These are phyloP conservation scores for Austroboletus niveus DNA, from an alignment of 1,284 basidiomycete species.

Conservation along the genomic window DNA sequence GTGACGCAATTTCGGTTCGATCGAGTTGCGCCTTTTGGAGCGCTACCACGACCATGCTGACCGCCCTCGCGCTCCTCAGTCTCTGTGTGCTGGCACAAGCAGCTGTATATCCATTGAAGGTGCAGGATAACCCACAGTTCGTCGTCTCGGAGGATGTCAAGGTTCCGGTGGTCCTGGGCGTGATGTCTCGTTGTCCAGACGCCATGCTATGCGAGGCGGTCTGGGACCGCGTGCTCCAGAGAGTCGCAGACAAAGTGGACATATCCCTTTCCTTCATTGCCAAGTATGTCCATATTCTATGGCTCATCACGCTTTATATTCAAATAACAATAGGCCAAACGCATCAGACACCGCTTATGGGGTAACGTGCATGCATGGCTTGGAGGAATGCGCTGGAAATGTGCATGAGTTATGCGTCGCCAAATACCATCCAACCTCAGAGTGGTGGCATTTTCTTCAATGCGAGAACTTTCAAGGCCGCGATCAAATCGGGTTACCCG, in stretches of 20 bases:
- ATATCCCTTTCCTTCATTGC: slow-evolving; percentile 73
- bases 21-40: slow-evolving; percentile 8
- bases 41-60: slow-evolving; percentile 26
- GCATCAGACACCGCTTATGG: slow-evolving; percentile 65
- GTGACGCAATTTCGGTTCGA: slow-evolving; percentile 24
- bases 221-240: slow-evolving; percentile 70
- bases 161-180: slow-evolving; percentile 61
- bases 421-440: slow-evolving; percentile 49
- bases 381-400: slow-evolving; percentile 82
- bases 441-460: slow-evolving; percentile 73
- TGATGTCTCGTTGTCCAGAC: slow-evolving; percentile 80
- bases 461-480: slow-evolving; percentile 76
- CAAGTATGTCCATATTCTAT: slow-evolving; percentile 41
- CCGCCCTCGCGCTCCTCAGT: slow-evolving; percentile 18
- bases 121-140: slow-evolving; percentile 27
- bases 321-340: slow-evolving; percentile 51
- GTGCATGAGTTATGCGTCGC: slow-evolving; percentile 80
- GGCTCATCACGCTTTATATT: slow-evolving; percentile 9
- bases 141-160: slow-evolving; percentile 38
- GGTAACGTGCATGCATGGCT: slow-evolving; percentile 76
- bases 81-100: slow-evolving; percentile 17
- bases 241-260: slow-evolving; percentile 65
- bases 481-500: slow-evolving; percentile 61
- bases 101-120: slow-evolving; percentile 18
- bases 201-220: slow-evolving; percentile 75